Evolutionary conservation across 352 stramenopile species (phyloP).

Genomic region (Globisporangium irregulare): DNA sequence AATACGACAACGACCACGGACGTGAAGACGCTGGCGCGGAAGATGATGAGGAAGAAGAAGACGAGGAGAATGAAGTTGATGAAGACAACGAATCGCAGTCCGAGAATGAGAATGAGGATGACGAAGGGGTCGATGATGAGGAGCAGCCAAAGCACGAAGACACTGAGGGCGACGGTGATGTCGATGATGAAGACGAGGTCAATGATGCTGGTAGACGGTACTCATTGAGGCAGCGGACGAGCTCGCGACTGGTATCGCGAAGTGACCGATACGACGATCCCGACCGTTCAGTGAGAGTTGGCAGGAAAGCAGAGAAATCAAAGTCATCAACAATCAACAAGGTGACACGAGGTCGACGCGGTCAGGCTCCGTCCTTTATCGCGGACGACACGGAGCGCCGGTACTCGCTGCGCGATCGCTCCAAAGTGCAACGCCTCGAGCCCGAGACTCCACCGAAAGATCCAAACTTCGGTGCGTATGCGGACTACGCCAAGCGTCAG

Average conservation of each 20-base stretch:
- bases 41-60: conserved; percentile 20
- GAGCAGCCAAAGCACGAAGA: conserved; percentile 22
- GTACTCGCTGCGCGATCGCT: conserved; percentile 72
- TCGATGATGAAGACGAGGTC: conserved; percentile 20
- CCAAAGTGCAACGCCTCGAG: conserved; percentile 50
- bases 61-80: conserved; percentile 17
- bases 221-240: conserved; percentile 14
- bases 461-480: conserved; percentile 41
- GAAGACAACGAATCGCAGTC: conserved; percentile 19
- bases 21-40: conserved; percentile 16
- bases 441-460: conserved; percentile 28
- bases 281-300: conserved; percentile 16
- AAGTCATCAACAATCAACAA: neutral
- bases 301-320: conserved; percentile 2
- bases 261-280: conserved; percentile 24
- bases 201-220: conserved; percentile 16
- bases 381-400: conserved; percentile 32
- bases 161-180: conserved; percentile 22
- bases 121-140: conserved; percentile 28
- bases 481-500: conserved; percentile 70
- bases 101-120: conserved; percentile 13
- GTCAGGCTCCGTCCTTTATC: conserved; percentile 18
- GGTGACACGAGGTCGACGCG: conserved; percentile 8
- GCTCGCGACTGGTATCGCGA: conserved; percentile 7
- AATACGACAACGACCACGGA: conserved; percentile 15